Conservation (phyloP, 2,329 filamentous ascomycete species). For the Fusarium pseudocircinatum region DNA sequence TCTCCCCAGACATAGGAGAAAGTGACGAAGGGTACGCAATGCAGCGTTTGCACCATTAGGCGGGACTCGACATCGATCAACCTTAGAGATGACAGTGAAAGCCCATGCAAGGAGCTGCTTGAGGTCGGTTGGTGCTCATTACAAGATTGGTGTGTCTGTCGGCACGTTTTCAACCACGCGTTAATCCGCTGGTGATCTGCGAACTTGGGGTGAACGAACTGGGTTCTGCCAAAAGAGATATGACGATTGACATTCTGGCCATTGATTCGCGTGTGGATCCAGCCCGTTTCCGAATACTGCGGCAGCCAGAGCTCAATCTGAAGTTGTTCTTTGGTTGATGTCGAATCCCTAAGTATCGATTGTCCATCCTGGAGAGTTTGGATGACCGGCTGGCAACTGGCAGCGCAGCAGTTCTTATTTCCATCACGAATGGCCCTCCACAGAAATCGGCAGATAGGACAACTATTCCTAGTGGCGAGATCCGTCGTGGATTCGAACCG, state of each 20-base stretch:
- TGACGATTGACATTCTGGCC: background rate
- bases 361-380: background rate
- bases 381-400: background rate
- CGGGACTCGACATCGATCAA: background rate
- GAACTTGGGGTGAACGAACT: background rate
- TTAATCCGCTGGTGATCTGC: background rate
- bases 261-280: background rate
- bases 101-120: background rate
- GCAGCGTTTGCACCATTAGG: background rate
- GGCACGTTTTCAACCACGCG: background rate
- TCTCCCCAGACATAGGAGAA: background rate
- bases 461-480: background rate
- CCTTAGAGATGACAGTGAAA: background rate
- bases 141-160: background rate
- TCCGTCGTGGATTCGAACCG: background rate
- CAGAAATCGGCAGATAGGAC: background rate
- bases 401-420: background rate
- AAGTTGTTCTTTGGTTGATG: background rate
- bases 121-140: background rate
- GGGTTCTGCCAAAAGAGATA: background rate
- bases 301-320: fast-evolving
- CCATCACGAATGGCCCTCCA: background rate
- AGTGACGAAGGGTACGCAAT: background rate
- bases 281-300: background rate
- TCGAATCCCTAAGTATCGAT: background rate